Evolutionary conservation across 768 basidiomycete species (phyloP).

Genomic region (Lactarius evosmus): DNA sequence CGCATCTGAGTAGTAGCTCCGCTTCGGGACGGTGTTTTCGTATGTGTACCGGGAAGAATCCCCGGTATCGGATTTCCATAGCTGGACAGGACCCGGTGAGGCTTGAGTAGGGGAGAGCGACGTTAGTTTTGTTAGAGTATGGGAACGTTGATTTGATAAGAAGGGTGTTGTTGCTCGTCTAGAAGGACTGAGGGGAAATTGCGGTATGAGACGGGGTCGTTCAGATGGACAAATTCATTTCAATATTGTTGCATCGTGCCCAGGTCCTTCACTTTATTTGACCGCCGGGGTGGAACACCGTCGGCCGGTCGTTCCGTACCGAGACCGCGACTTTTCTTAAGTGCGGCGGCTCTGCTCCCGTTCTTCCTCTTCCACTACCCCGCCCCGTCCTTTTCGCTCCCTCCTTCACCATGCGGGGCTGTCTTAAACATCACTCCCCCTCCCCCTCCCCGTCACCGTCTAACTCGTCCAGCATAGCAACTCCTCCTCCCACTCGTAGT

Average conservation of each 20-base stretch:
- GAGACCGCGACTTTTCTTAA: conserved; percentile 1
- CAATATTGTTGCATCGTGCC: neutral
- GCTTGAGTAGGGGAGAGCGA: neutral
- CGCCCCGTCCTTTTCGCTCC: neutral
- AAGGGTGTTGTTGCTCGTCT: neutral
- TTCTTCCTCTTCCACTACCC: neutral
- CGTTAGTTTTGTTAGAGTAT: neutral
- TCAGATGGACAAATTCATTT: neutral
- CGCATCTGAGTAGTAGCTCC: conserved; percentile 18
- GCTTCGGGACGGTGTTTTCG: neutral
- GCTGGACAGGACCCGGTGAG: neutral
- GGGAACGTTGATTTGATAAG: neutral
- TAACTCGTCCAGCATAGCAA: conserved; percentile 16
- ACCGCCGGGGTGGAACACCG: neutral
- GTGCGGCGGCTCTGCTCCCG: neutral
- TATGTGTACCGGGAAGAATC: neutral
- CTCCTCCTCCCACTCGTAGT: conserved; percentile 22
- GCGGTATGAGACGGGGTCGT: conserved; percentile 1
- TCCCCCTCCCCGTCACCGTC: conserved; percentile 8
- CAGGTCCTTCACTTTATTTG: neutral
- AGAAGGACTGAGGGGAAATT: conserved; percentile 7
- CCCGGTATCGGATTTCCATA: conserved; percentile 2
- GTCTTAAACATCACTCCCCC: conserved; percentile 20
- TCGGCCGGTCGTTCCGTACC: conserved; percentile 2
- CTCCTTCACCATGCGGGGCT: conserved; percentile 22